Conservation (phyloP, 2,329 filamentous ascomycete species). For the Colletotrichum endophyticum region DNA sequence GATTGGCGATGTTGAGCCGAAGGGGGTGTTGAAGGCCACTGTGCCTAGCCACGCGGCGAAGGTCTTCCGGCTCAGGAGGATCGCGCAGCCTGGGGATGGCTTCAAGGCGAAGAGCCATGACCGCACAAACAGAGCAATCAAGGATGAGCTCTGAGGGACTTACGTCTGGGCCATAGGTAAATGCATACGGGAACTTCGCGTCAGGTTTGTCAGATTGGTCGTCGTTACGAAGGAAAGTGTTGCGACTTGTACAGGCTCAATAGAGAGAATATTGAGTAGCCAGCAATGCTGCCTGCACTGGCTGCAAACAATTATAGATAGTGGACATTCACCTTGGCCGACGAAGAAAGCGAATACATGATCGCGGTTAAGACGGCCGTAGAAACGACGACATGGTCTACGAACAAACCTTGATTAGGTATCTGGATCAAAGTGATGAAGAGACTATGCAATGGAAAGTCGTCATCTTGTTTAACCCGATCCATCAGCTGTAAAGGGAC, state of each 20-base stretch:
- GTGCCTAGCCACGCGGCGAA: slow-evolving; percentile 23
- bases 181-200: background rate
- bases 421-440: background rate
- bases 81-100: slow-evolving; percentile 19
- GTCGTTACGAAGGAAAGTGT: background rate
- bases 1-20: slow-evolving; percentile 20
- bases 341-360: background rate
- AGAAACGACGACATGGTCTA: background rate
- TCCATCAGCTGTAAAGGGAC: background rate
- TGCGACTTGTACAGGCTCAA: background rate
- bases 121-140: slow-evolving; percentile 19
- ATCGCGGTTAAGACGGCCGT: background rate
- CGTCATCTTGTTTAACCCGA: background rate
- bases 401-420: background rate
- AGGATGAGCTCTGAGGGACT: slow-evolving; percentile 17
- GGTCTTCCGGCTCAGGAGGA: slow-evolving; percentile 23
- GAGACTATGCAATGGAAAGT: background rate
- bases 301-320: background rate
- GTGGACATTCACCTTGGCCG: background rate
- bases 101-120: slow-evolving; percentile 24
- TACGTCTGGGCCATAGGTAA: background rate
- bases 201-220: background rate
- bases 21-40: slow-evolving; percentile 9
- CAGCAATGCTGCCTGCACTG: no score
- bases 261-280: background rate